These are phyloP conservation scores for Ustilago lituana DNA, from an alignment of 1,284 basidiomycete genomes.

Conservation along the genomic window DNA sequence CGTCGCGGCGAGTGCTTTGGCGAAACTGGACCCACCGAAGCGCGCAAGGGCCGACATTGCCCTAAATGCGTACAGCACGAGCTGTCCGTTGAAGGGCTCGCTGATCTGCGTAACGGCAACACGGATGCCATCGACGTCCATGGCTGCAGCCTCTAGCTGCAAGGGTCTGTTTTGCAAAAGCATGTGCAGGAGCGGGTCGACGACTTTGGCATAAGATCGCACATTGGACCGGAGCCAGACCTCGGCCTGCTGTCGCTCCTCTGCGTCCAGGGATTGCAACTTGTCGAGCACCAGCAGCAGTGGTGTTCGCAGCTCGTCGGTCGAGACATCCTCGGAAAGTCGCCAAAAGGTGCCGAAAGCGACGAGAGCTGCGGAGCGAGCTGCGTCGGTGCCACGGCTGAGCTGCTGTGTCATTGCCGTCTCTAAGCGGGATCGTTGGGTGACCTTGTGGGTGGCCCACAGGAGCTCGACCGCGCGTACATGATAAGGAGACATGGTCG, in stretches of 20 bases:
- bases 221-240: conserved; percentile 59
- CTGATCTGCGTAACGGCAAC: conserved; percentile 72
- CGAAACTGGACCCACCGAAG: conserved; percentile 88
- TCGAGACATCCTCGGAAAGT: conserved; percentile 75
- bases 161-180: conserved; percentile 22
- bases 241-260: conserved; percentile 45
- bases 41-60: conserved; percentile 80
- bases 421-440: conserved; percentile 32
- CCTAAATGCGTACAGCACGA: conserved; percentile 75
- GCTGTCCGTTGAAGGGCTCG: conserved; percentile 79
- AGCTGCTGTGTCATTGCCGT: conserved; percentile 43
- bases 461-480: conserved; percentile 83
- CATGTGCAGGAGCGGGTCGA: conserved; percentile 54
- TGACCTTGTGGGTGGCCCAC: conserved; percentile 72
- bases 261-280: conserved; percentile 68
- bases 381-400: not conserved
- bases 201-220: conserved; percentile 46
- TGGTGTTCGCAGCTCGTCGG: conserved; percentile 70
- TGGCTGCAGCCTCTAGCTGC: not conserved
- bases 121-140: conserved; percentile 11
- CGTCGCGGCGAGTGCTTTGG: conserved; percentile 54
- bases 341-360: conserved; percentile 94
- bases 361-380: conserved; percentile 74
- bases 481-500: conserved; percentile 78
- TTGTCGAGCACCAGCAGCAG: conserved; percentile 87